Evolutionary conservation across 2,329 filamentous ascomycete species (phyloP).

Genomic region (Grosmannia penicillata): DNA sequence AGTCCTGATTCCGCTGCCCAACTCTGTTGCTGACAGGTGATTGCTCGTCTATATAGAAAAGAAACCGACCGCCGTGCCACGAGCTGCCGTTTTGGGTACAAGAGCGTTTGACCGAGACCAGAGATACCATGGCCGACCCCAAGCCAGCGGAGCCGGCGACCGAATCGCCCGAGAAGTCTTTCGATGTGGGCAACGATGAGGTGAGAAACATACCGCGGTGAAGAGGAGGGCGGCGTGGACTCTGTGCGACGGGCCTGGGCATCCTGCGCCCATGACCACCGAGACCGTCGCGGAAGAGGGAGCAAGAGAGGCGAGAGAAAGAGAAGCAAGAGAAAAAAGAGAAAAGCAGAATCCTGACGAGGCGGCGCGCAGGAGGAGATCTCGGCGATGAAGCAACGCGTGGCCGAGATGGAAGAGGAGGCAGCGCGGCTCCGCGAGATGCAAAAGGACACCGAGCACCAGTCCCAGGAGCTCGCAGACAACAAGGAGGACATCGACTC

Average conservation of each 20-base stretch:
- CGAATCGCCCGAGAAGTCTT: conserved; percentile 19
- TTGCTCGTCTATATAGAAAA: no score
- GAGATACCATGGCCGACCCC: conserved; percentile 14
- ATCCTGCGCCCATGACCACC: no score
- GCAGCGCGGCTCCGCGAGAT: conserved; percentile 75
- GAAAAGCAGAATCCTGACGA: conserved; percentile 9
- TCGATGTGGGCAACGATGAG: conserved; percentile 31
- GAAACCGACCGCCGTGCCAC: no score
- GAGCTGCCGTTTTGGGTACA: no score
- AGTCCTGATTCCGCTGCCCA: no score
- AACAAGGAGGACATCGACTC: conserved; percentile 93
- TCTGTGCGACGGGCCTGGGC: no score
- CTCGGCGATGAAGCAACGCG: conserved; percentile 70
- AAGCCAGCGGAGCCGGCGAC: conserved; percentile 15
- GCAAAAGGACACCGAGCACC: conserved; percentile 74
- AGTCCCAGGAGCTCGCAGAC: conserved; percentile 69
- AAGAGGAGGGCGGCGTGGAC: conserved; percentile 7
- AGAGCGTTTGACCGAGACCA: not conserved
- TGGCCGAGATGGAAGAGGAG: conserved; percentile 84
- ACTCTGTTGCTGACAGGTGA: no score
- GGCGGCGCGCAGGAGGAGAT: conserved; percentile 51
- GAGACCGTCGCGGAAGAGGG: no score
- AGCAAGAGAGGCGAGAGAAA: not conserved
- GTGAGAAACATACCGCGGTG: conserved; percentile 18
- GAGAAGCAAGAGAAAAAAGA: not conserved